phyloP scores from a whole-genome alignment of 768 basidiomycete species.

The Suillus tomentosus region DNA sequence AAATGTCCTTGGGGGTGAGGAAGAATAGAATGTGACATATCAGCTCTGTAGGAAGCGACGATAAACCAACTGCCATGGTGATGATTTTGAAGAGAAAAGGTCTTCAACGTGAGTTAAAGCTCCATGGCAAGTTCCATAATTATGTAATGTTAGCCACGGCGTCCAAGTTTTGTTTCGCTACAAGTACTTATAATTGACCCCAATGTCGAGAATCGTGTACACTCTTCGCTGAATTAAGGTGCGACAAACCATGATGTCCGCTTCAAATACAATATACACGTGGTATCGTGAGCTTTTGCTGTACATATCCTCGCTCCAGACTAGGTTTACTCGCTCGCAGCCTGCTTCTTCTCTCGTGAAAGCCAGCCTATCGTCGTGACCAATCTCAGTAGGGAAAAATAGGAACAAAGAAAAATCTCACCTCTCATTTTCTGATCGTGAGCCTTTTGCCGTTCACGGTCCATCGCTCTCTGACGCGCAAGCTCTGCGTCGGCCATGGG shows the following conservation, averaged over 20 bases:
- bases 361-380: conserved; percentile 30
- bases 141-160: no score
- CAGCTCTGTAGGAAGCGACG: neutral
- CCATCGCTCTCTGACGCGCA: conserved; percentile 55
- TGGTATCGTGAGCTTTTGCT: conserved; percentile 24
- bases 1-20: conserved; percentile 1
- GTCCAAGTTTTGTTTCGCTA: no score
- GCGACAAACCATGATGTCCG: neutral
- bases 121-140: neutral
- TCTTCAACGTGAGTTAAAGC: neutral
- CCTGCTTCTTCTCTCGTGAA: conserved; percentile 33
- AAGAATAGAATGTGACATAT: neutral
- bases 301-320: conserved; percentile 1
- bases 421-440: conserved; percentile 79
- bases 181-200: no score
- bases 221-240: neutral
- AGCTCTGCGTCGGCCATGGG: conserved; percentile 66
- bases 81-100: neutral
- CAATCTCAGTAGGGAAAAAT: conserved; percentile 6
- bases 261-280: conserved; percentile 10
- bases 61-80: neutral
- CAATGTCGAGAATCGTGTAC: neutral
- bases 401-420: conserved; percentile 24
- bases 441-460: conserved; percentile 65
- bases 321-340: neutral